Evolutionary conservation across 257 asterid genomes (phyloP), one percentile per base, ranked within the genome.

Genomic region (Oldenlandia corymbosa): DNA sequence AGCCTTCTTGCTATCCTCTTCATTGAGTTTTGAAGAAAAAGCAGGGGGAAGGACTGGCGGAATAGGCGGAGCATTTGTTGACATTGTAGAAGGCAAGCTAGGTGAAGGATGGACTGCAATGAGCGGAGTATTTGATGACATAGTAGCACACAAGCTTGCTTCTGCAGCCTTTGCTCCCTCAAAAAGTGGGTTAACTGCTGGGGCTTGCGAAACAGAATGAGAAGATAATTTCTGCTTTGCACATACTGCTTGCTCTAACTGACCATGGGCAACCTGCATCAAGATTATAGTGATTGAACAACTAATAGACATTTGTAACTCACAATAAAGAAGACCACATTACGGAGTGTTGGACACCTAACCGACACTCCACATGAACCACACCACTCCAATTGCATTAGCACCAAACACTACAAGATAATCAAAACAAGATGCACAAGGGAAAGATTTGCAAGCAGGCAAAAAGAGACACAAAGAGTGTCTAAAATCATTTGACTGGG

Each of bases 1-100:
- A 10, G 97, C 88, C 77, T 79, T 90, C 79, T 78, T 93, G 81
- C 75, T 82, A 56, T 87, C 97, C 81, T 86, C 98, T 50, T 79
- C 86, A 23, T 64, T 78, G 54, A 64, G 49, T 55, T 64, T 80
- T 58, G 91, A 62, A 72, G 78, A 69, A 6, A 81, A 78, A 49
- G 83, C 59, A 42, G 61, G 13, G 2, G 86, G 76, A 67, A 65
- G 71, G 20, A 78, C 16, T 24, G 75, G 67, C 41, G 86, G 81
- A 20, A 80, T 71, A 53, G 37, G 51, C 13, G 83, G 64, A 30
- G 69, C 69, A 72, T 62, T 71, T 52, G 78, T 62, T 23, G 75
- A 73, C 64, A 60, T 77, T 6, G 71, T 45, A 16, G 86, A 69
- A 20, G 82, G 64, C 48, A 73, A 76, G 83, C 59, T 45, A 58